Conservation (phyloP, 2,329 filamentous ascomycete genomes). For the Colletotrichum gloeosporioides region DNA sequence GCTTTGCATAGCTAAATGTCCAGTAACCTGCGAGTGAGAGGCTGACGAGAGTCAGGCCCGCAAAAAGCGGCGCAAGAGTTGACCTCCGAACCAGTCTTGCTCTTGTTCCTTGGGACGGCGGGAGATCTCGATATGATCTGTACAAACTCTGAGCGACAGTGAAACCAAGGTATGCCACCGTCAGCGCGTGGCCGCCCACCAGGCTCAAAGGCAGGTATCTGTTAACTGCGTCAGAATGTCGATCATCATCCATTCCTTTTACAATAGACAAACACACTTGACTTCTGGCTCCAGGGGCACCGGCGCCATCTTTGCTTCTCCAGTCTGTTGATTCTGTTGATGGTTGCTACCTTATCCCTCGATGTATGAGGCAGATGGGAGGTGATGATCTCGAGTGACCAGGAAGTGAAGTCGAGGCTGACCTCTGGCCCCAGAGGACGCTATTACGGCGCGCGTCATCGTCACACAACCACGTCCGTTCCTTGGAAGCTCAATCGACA, state of each 20-base stretch:
- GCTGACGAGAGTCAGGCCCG: conserved; percentile 49
- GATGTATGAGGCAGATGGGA: background rate
- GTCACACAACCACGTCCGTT: conserved; percentile 1
- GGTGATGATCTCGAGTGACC: background rate
- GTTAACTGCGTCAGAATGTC: conserved; percentile 18
- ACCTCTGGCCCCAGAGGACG: background rate
- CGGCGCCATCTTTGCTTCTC: conserved; percentile 26
- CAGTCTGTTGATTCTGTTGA: background rate
- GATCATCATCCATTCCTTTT: background rate
- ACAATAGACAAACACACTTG: conserved; percentile 18
- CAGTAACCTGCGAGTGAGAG: conserved; percentile 48
- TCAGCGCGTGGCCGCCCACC: conserved; percentile 24
- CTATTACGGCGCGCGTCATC: conserved; percentile 11
- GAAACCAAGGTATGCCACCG: conserved; percentile 22
- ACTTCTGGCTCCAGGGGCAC: conserved; percentile 27
- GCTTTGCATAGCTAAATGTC: conserved; percentile 44
- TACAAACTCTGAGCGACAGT: conserved; percentile 28
- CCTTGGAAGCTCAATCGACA: conserved; percentile 13
- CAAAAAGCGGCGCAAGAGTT: conserved; percentile 41
- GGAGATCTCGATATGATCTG: conserved; percentile 29
- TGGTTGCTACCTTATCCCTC: background rate
- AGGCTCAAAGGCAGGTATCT: conserved; percentile 19
- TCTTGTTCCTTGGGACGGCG: conserved; percentile 40
- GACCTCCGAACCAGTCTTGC: conserved; percentile 31
- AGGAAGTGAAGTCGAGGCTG: background rate